Evolutionary conservation across 805 yeast genomes (phyloP).

Genomic region (Groenewaldozyma tartarivorans): DNA sequence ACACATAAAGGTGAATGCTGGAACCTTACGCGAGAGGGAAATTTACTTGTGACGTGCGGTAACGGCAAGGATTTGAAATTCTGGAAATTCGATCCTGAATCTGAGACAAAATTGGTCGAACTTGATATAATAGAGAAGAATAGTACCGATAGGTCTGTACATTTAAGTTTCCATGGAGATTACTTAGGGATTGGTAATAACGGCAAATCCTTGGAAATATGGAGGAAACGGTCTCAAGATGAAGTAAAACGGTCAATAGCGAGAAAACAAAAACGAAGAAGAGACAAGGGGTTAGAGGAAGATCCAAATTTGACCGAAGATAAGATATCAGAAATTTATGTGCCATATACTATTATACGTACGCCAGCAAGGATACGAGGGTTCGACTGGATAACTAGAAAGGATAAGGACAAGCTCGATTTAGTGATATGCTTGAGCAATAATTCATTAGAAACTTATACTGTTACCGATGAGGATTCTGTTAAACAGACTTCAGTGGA

Average conservation of each 20-base stretch:
- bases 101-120: conserved; percentile 43
- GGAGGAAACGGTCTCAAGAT: conserved; percentile 62
- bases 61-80: conserved; percentile 73
- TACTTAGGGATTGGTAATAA: conserved; percentile 66
- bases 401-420: conserved; percentile 33
- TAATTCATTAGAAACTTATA: conserved; percentile 66
- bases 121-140: conserved; percentile 65
- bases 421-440: conserved; percentile 57
- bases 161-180: conserved; percentile 41
- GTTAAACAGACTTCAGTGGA: conserved; percentile 49
- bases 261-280: conserved; percentile 67
- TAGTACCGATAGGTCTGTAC: conserved; percentile 46
- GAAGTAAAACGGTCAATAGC: conserved; percentile 72
- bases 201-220: conserved; percentile 73
- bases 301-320: conserved; percentile 35
- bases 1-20: conserved; percentile 94
- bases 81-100: conserved; percentile 60
- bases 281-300: conserved; percentile 43
- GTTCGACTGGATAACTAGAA: conserved; percentile 42
- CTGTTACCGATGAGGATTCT: conserved; percentile 33
- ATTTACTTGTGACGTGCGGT: conserved; percentile 49
- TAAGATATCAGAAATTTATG: conserved; percentile 32
- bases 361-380: conserved; percentile 54
- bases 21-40: conserved; percentile 46
- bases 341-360: conserved; percentile 62